Conservation (phyloP, 768 basidiomycete species). For the Scleroderma bovista region DNA sequence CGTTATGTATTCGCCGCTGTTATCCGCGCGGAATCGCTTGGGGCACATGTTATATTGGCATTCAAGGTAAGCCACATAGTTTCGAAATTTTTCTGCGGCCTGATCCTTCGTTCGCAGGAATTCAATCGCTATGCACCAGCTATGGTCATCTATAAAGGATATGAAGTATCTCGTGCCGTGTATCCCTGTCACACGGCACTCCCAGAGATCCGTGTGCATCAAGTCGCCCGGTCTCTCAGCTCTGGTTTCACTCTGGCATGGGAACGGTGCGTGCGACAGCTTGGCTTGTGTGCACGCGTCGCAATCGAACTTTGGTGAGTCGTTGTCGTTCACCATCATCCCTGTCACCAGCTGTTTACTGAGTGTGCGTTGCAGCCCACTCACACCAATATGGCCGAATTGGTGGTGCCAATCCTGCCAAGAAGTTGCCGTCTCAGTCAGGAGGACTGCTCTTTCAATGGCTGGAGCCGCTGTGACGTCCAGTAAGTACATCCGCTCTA, state of each 20-base stretch:
- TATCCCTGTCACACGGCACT: constrained; percentile 2
- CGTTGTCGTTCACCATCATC: too few relatives aligned
- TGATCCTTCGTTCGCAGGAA: constrained; percentile 21
- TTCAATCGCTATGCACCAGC: neutral
- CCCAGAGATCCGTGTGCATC: constrained; percentile 22
- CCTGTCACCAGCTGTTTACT: too few relatives aligned
- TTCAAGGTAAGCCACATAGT: constrained; percentile 9
- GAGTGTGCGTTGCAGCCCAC: neutral
- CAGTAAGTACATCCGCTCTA: neutral
- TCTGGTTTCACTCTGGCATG: neutral
- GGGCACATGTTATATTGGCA: neutral
- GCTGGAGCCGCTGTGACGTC: neutral
- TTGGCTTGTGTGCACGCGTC: constrained; percentile 1
- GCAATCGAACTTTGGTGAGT: neutral
- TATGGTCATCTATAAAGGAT: constrained; percentile 14
- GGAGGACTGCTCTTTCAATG: too few relatives aligned
- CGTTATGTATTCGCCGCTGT: constrained; percentile 20
- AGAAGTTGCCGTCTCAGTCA: too few relatives aligned
- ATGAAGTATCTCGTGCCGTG: constrained; percentile 23
- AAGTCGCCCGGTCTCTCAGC: neutral
- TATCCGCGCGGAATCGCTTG: constrained; percentile 11
- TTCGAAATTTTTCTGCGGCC: neutral
- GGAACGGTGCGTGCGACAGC: neutral
- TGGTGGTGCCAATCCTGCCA: neutral
- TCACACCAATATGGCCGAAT: neutral